Conservation (phyloP, 371 early-diverging fungal genomes). For the Phascolomyces articulosus region DNA sequence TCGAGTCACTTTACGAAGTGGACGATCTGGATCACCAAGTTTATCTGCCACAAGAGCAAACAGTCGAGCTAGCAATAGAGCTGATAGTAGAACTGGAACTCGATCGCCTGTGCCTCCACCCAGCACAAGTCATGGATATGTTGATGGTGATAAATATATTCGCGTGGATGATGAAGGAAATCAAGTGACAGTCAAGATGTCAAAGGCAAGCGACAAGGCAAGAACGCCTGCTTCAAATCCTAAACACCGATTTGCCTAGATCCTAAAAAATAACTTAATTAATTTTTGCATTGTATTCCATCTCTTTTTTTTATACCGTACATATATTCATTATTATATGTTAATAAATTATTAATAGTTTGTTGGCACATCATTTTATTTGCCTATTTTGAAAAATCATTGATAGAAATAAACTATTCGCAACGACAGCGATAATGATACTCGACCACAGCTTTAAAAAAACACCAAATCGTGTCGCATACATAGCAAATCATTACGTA, state of each 20-base stretch:
- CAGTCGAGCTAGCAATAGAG: no score
- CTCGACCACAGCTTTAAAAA: no score
- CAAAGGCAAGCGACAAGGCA: conserved; percentile 39
- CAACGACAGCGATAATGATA: no score
- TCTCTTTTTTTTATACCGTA: no score
- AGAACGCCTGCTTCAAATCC: conserved; percentile 9
- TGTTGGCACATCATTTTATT: no score
- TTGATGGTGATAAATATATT: conserved; percentile 46
- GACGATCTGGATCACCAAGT: conserved; percentile 3
- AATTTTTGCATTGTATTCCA: no score
- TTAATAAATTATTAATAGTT: no score
- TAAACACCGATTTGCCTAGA: background rate
- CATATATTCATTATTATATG: no score
- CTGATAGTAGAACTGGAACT: background rate
- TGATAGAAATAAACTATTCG: no score
- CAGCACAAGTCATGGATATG: conserved; percentile 27
- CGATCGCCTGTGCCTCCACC: background rate
- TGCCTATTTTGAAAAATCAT: no score
- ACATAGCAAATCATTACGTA: no score
- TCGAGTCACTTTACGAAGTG: conserved; percentile 35
- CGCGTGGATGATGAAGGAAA: conserved; percentile 50
- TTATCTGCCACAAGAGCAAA: background rate
- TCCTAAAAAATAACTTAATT: background rate
- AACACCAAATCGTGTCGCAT: no score
- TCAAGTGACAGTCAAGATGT: conserved; percentile 45